Evolutionary conservation across 257 asterid genomes (phyloP), one percentile per base, ranked within the genome.

Genomic region (Perilla frutescens): DNA sequence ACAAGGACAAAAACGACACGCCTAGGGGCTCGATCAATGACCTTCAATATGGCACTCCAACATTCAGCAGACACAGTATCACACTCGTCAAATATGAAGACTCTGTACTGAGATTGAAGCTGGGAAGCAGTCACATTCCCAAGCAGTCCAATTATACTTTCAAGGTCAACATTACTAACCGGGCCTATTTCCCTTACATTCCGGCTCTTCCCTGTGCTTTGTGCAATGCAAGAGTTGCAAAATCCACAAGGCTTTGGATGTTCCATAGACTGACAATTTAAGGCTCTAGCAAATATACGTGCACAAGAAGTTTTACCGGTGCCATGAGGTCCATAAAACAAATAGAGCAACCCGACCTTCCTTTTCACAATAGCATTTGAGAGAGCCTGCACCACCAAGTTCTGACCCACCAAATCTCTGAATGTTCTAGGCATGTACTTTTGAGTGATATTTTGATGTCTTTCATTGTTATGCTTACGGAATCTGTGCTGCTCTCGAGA

Each of bases 221-320:
- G 86, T 37, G 85, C 84, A 63, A 81, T 45, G 75, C 98, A 93
- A 40, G 91, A 82, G 72, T 73, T 85, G 84, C 98, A 93, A 74
- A 81, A 71, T 12, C 97, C 96, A 79, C 97, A 93, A 67, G 98
- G 97, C 78, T 83, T 93, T 9, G 93, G 83, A 57, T 81, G 88
- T 74, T 95, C 96, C 36, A 56, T 63, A 41, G 98, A 90, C 72
- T 73, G 96, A 87, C 99, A 95, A 66, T 88, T 95, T 77, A 95
- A 84, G 56, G 96, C 96, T 79, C 94, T 78, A 58, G 98, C 83
- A 68, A 95, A 92, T 74, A 92, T 85, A 53, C 91, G 97, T 10
- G 98, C 99, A 77, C 92, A 84, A 3, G 98, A 85, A 54, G 97
- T 95, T 83, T 95, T 95, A 55, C 99, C 99, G 4, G 98, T 95